Percentiles rank a stretch among this genome's conserved stretches.
Conservation (phyloP, 1,284 basidiomycete genomes). For the Schizophyllum amplum region DNA sequence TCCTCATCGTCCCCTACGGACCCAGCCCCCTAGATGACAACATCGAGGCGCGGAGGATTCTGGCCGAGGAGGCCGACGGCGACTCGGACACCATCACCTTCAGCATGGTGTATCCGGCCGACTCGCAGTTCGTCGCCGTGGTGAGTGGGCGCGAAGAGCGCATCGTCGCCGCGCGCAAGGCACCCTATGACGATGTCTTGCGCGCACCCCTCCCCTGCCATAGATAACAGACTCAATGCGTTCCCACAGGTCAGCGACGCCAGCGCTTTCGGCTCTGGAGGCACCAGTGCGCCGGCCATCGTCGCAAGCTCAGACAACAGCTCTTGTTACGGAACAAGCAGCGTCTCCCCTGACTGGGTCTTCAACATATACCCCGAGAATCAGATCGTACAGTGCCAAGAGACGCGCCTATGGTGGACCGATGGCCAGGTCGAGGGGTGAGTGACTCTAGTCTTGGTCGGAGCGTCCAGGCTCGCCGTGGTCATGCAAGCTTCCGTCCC, state of each 20-base stretch:
- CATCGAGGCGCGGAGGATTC: constrained; percentile 56
- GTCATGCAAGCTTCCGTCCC: too few species aligned
- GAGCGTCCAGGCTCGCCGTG: too few species aligned
- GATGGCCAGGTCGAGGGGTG: not conserved
- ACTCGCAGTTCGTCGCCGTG: constrained; percentile 67
- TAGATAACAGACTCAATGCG: constrained; percentile 1
- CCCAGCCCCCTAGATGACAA: constrained; percentile 49
- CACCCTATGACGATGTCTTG: not conserved
- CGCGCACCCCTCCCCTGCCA: not conserved
- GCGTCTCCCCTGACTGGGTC: constrained; percentile 45
- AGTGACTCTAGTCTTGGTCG: too few species aligned
- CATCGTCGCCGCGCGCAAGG: not conserved
- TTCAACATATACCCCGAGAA: constrained; percentile 54
- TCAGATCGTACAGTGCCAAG: constrained; percentile 51
- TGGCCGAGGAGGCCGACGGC: constrained; percentile 43
- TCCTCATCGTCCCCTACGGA: constrained; percentile 61
- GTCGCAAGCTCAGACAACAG: constrained; percentile 44
- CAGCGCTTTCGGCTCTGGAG: constrained; percentile 63
- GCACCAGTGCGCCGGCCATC: constrained; percentile 56
- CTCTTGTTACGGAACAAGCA: constrained; percentile 50
- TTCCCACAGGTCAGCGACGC: constrained; percentile 58
- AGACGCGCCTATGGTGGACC: constrained; percentile 59
- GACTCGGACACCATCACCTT: constrained; percentile 38
- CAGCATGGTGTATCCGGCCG: constrained; percentile 54
- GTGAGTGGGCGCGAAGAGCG: constrained; percentile 38